A percentile compares a stretch with the other conserved stretches of the same genome.
Conservation (phyloP, 2,329 filamentous ascomycete species). For the Pseudogymnoascus pannorum region DNA sequence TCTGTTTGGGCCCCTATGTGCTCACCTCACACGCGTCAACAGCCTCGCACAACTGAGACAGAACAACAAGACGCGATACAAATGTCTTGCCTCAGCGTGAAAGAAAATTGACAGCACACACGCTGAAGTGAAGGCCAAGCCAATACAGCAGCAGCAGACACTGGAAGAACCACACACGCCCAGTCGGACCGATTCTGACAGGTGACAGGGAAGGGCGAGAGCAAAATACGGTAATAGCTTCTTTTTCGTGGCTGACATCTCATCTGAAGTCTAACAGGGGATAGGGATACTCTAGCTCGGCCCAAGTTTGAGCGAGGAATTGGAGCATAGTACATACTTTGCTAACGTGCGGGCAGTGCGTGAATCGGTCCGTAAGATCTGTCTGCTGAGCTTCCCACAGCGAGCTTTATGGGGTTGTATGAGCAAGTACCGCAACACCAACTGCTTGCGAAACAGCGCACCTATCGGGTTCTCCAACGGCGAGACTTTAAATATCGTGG, state of each 20-base stretch:
- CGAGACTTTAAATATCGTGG: not conserved
- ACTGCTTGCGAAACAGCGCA: not conserved
- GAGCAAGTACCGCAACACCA: not conserved
- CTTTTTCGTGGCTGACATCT: not conserved
- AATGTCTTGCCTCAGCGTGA: not conserved
- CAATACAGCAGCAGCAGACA: too few relatives aligned
- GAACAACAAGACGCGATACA: not conserved
- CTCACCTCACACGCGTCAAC: not conserved
- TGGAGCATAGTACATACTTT: too few relatives aligned
- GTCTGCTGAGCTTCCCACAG: not conserved
- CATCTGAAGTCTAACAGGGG: not conserved
- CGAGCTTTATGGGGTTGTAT: not conserved
- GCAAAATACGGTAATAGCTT: not conserved
- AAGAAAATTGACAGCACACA: too few relatives aligned
- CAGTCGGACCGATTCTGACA: constrained; percentile 6
- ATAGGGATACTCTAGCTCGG: not conserved
- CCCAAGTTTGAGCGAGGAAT: not conserved
- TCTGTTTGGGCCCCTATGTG: not conserved
- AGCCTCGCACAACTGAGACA: not conserved
- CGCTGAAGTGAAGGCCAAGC: not conserved
- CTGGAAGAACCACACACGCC: too few relatives aligned
- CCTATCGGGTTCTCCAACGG: not conserved
- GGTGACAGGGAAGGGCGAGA: not conserved
- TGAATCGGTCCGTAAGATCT: not conserved
- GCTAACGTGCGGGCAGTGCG: not conserved